phyloP scores from a whole-genome alignment of 2,329 filamentous ascomycete species.

The Lasiodiplodia sp. region DNA sequence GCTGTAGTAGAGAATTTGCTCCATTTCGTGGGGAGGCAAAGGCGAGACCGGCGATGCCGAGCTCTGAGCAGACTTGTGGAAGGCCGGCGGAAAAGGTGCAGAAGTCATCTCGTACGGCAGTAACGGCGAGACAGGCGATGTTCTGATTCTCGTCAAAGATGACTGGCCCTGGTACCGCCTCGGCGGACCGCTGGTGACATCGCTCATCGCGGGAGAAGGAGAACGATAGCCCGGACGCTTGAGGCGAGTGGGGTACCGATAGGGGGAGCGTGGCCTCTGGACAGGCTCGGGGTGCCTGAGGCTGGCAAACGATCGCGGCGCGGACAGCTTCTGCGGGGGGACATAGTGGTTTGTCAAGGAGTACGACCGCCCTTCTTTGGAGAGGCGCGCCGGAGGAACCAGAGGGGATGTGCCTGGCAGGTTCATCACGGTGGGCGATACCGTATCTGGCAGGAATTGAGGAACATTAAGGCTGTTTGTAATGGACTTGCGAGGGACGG shows the following conservation, averaged over 20 bases:
- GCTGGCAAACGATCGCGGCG: constrained; percentile 54
- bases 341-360: constrained; percentile 49
- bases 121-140: constrained; percentile 16
- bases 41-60: constrained; percentile 5
- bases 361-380: constrained; percentile 51
- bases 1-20: constrained; percentile 18
- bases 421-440: constrained; percentile 45
- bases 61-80: constrained; percentile 14
- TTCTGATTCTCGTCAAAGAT: constrained; percentile 37
- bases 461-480: constrained; percentile 52
- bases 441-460: constrained; percentile 48
- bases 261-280: constrained; percentile 48
- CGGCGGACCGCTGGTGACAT: constrained; percentile 39
- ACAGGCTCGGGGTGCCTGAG: constrained; percentile 50
- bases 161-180: constrained; percentile 35
- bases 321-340: constrained; percentile 46
- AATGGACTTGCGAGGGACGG: constrained; percentile 48
- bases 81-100: constrained; percentile 11
- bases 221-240: constrained; percentile 52
- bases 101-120: constrained; percentile 18
- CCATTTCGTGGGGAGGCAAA: constrained; percentile 22
- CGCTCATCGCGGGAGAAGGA: constrained; percentile 54
- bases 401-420: constrained; percentile 41
- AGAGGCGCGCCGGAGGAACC: constrained; percentile 36
- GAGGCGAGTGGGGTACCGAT: constrained; percentile 51